phyloP scores from a whole-genome alignment of 1,139 yeast genomes.

The Pichia sp. region DNA sequence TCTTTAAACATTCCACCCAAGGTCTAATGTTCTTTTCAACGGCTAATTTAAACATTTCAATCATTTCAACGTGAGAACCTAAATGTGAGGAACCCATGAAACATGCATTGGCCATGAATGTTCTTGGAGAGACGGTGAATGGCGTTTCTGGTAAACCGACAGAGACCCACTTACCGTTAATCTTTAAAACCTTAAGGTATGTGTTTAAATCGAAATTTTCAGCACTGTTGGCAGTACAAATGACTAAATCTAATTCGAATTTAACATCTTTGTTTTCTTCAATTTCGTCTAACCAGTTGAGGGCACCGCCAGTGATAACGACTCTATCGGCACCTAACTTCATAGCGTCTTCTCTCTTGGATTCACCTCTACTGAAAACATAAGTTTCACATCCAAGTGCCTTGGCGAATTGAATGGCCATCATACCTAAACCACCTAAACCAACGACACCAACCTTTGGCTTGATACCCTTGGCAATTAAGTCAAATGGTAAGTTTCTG shows the following conservation, averaged over 20 bases:
- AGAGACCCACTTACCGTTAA: constrained; percentile 49
- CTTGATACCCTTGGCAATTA: constrained; percentile 32
- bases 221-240: constrained; percentile 52
- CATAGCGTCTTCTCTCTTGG: constrained; percentile 50
- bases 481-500: constrained; percentile 34
- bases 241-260: constrained; percentile 43
- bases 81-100: constrained; percentile 43
- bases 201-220: constrained; percentile 38
- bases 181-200: constrained; percentile 38
- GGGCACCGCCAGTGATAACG: constrained; percentile 45
- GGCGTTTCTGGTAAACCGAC: constrained; percentile 52
- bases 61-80: constrained; percentile 50
- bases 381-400: constrained; percentile 58
- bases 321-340: constrained; percentile 53
- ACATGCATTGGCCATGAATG: constrained; percentile 38
- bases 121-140: constrained; percentile 34
- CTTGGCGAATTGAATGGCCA: constrained; percentile 55
- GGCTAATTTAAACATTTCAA: constrained; percentile 55
- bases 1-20: constrained; percentile 57
- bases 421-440: constrained; percentile 61
- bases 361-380: constrained; percentile 49
- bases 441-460: constrained; percentile 55
- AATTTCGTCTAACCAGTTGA: constrained; percentile 37
- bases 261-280: constrained; percentile 17
- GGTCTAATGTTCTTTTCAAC: constrained; percentile 51